Evolutionary conservation across 768 basidiomycete genomes (phyloP), one percentile per base, ranked within the genome.

Genomic region (Naganishia onofrii): DNA sequence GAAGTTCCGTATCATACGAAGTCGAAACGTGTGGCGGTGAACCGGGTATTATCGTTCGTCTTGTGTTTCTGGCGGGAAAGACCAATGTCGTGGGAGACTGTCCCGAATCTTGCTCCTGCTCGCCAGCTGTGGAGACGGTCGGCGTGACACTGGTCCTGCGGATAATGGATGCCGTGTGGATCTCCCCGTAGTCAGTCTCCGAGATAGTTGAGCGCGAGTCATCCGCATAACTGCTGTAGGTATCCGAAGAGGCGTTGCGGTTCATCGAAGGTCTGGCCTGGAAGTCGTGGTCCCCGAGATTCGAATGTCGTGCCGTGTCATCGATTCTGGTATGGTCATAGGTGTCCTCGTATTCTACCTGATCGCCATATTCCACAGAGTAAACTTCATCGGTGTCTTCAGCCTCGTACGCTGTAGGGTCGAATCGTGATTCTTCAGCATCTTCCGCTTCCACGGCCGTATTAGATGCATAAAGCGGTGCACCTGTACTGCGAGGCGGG

Each of bases 371-470:
- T 19, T 51, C 29, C 26, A 68, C 31, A 10, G 57, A 42, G 48
- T 68, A 58, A 42, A 54, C 54, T n/a, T 72, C 67, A 19, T 63
- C 66, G 55, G 46, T 28, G 46, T 67, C 71, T 32, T 65, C 71
- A 31, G 57, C 51, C 32, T 72, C 67, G 46, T 72, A 72, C 1
- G 71, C 71, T 3, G 56, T 10, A 21, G 66, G 67, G 57, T 72
- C 71, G 68, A 72, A 72, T 17, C 29, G 54, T 26, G 48, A n/a
- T 23, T 23, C 48, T n/a, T 51, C 48, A n/a, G 4, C n/a, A 29
- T 67, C 53, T 34, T 58, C 70, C 48, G 5, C 19, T 4, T 63
- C 38, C 23, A 17, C 23, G 2, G 21, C 9, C 7, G 42, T 38
- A n/a, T 38, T 23, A 5, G 26, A 31, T 3, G 42, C 23, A 44